A percentile compares a stretch with the other conserved stretches of the same genome.
Evolutionary conservation across 2,329 filamentous ascomycete genomes (phyloP).

Genomic region (Clarireedia sp.): DNA sequence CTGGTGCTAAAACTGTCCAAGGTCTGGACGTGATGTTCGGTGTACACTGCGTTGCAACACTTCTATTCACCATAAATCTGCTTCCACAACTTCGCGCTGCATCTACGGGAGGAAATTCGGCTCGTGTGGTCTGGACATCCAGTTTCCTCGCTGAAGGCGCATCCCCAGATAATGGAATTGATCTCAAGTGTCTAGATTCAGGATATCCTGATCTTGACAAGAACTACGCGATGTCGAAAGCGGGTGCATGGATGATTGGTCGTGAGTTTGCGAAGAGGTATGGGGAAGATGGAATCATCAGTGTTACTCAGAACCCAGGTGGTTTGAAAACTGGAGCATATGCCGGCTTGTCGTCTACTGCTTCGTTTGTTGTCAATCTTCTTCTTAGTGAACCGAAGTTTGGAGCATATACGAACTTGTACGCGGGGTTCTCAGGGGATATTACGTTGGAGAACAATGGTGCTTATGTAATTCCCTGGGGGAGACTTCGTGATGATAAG

Average conservation of each 20-base stretch:
- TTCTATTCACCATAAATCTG: conserved; percentile 27
- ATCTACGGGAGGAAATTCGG: not conserved
- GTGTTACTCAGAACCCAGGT: conserved; percentile 15
- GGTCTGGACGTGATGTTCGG: conserved; percentile 16
- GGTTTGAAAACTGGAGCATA: conserved; percentile 9
- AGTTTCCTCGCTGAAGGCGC: not conserved
- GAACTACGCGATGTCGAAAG: conserved; percentile 15
- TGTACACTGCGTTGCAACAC: conserved; percentile 29
- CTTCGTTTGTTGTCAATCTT: not conserved
- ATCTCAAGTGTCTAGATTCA: not conserved
- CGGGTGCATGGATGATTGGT: conserved; percentile 9
- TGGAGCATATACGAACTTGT: conserved; percentile 16
- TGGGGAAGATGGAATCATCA: conserved; percentile 8
- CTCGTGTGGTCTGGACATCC: not conserved
- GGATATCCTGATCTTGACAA: not conserved
- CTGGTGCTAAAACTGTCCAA: conserved; percentile 27
- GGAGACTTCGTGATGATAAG: conserved; percentile 29
- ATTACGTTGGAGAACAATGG: conserved; percentile 13
- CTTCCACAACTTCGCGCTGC: conserved; percentile 8
- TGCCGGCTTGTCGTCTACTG: not conserved
- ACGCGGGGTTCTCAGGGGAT: conserved; percentile 15
- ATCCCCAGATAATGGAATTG: not conserved
- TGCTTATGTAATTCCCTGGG: conserved; percentile 38
- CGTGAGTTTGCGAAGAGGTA: conserved; percentile 15
- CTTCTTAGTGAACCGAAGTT: not conserved